Conservation (phyloP, 768 basidiomycete species). For the Mrakia blollopis region DNA sequence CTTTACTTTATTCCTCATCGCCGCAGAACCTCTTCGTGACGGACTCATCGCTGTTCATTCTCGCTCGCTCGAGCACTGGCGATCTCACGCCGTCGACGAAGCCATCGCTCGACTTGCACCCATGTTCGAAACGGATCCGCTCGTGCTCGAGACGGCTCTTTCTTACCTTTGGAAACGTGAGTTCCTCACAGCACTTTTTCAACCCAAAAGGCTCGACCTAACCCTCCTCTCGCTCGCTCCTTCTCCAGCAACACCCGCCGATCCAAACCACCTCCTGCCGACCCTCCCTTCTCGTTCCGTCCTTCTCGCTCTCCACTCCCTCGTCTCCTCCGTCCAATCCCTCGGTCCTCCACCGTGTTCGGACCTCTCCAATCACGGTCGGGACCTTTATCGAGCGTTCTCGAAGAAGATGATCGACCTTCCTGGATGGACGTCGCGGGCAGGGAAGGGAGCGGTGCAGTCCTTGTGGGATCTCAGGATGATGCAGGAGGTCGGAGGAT, state of each 20-base stretch:
- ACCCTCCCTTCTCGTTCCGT: constrained; percentile 3
- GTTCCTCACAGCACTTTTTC: neutral
- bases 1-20: neutral
- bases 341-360: constrained; percentile 21
- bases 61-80: constrained; percentile 13
- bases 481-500: neutral
- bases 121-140: neutral
- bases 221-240: neutral
- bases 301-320: constrained; percentile 16
- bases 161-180: constrained; percentile 26
- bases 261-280: neutral
- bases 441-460: constrained; percentile 3
- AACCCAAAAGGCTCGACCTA: too few relatives aligned
- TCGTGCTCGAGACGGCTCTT: constrained; percentile 16
- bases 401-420: neutral
- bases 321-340: constrained; percentile 18
- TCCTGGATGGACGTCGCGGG: neutral
- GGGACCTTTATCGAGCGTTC: constrained; percentile 12
- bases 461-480: constrained; percentile 11
- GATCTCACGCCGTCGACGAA: neutral
- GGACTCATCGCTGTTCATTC: constrained; percentile 7
- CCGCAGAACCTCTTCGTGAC: neutral
- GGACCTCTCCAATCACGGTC: neutral
- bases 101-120: neutral
- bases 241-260: constrained; percentile 8